Evolutionary conservation across 179 eudicot genomes (phyloP).

Genomic region (Drosera spatulata): DNA sequence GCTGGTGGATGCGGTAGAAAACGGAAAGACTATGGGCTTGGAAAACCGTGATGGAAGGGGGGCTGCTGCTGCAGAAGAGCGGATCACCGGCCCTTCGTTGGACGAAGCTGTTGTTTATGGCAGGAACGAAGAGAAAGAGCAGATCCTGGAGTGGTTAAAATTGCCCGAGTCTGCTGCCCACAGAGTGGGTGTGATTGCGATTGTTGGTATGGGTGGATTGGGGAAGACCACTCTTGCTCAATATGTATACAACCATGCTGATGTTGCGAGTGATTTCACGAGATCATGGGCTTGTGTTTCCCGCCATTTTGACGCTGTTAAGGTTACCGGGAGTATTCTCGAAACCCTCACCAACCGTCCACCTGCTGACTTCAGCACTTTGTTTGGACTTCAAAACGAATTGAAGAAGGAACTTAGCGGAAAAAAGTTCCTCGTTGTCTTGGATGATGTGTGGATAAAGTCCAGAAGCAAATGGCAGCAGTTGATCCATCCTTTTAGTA

Average conservation of each 20-base stretch:
- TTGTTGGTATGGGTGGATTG: no score
- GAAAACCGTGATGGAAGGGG: no score
- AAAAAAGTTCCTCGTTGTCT: no score
- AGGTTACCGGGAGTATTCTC: conserved; percentile 12
- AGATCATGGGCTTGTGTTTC: conserved; percentile 18
- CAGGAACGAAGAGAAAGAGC: conserved; percentile 11
- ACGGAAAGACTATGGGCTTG: not conserved
- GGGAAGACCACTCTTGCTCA: no score
- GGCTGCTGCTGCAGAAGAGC: not conserved
- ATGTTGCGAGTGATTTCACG: conserved; percentile 1
- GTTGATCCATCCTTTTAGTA: conserved; percentile 1
- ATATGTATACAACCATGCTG: conserved; percentile 6
- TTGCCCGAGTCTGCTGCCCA: not conserved
- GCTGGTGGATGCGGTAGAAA: conserved; percentile 1
- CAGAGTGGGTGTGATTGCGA: no score
- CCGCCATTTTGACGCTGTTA: conserved; percentile 6
- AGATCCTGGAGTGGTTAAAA: conserved; percentile 2
- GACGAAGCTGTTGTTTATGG: conserved; percentile 8
- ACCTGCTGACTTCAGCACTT: not conserved
- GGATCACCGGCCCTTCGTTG: conserved; percentile 4
- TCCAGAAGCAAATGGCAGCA: not conserved
- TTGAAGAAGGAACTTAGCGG: not conserved
- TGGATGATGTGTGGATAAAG: no score
- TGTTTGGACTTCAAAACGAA: conserved; percentile 3
- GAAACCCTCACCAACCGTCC: not conserved